Base-by-base conservation (phyloP, 345 rosid species). In the Gossypium bickii region DNA sequence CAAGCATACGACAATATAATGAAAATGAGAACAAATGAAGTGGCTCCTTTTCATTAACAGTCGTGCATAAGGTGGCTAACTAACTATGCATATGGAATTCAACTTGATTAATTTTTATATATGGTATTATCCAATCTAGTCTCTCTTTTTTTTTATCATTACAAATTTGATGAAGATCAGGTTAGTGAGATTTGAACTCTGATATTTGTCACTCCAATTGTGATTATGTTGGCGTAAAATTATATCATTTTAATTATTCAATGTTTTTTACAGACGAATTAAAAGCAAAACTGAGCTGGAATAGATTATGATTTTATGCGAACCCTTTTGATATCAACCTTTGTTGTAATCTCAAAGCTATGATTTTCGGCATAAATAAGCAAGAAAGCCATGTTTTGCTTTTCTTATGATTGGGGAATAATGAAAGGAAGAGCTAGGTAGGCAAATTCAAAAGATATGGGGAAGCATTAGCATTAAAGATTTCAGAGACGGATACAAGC, bases 11-110 rank as follows among this genome's bases (percentile, higher is more conserved):
- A 68, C 72, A 68, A 68, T n/a, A n/a, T n/a, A n/a, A n/a, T 68
- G 45, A 9, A 49, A 51, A 69, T 17, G 44, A 69, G 60, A 27
- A 69, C 72, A 69, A 68, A 69, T 3, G 18, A 69, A 69, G 72
- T 69, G 41, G 45, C 59, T 34, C n/a, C 72, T 27, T 25, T 48
- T 16, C 9, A 15, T 24, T 24, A 48, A 45, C 11, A 20, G 47
- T 6, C 38, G 47, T 6, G 17, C 24, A 3, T 57, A 57, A 55
- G 58, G 29, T 45, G 12, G 12, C 56, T 13, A 25, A 49, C 16
- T 48, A 68, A 8, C 22, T 25, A 15, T 68, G 13, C 17, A 10
- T 68, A 25, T 22, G 38, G 34, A 24, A 68, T 13, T n/a, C 15
- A 68, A 8, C 58, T 49, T 48, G 44, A 49, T 49, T 68, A 24